Evolutionary conservation across 2,329 filamentous ascomycete genomes (phyloP).

Genomic region (Thyridium curvatum): DNA sequence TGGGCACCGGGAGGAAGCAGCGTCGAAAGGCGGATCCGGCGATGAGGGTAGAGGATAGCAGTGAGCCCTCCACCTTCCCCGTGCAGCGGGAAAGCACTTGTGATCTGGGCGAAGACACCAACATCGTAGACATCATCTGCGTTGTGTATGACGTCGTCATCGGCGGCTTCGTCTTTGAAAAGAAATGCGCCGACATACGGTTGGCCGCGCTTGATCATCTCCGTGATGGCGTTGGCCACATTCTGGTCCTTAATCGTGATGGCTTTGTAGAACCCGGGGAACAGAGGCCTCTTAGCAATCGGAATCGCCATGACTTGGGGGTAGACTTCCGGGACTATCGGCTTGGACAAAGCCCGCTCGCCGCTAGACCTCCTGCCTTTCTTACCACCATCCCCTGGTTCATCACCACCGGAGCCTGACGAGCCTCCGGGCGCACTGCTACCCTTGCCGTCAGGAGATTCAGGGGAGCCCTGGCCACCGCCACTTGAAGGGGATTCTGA

Average conservation of each 20-base stretch:
- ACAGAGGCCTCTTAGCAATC: conserved; percentile 86
- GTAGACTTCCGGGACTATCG: conserved; percentile 87
- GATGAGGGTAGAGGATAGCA: conserved; percentile 91
- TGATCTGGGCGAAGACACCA: conserved; percentile 96
- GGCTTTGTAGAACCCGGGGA: conserved; percentile 98
- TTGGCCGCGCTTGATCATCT: conserved; percentile 94
- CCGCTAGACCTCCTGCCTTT: conserved; percentile 61
- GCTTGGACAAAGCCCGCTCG: conserved; percentile 77
- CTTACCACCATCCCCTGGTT: conserved; percentile 58
- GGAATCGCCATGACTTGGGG: conserved; percentile 97
- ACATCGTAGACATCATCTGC: conserved; percentile 90
- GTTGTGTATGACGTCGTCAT: conserved; percentile 88
- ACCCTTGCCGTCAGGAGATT: conserved; percentile 47
- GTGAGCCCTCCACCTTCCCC: conserved; percentile 84
- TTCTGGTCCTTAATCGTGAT: conserved; percentile 93
- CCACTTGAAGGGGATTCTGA: conserved; percentile 36
- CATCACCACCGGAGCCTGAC: conserved; percentile 44
- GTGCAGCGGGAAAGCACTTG: conserved; percentile 86
- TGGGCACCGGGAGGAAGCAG: conserved; percentile 63
- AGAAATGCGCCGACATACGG: conserved; percentile 96
- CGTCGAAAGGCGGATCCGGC: conserved; percentile 83
- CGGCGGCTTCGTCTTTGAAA: conserved; percentile 92
- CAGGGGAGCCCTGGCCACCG: conserved; percentile 24
- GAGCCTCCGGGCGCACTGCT: conserved; percentile 52
- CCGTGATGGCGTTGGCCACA: conserved; percentile 85